Evolutionary conservation across 2,329 filamentous ascomycete species (phyloP).

Genomic region (Fusarium buxicola): DNA sequence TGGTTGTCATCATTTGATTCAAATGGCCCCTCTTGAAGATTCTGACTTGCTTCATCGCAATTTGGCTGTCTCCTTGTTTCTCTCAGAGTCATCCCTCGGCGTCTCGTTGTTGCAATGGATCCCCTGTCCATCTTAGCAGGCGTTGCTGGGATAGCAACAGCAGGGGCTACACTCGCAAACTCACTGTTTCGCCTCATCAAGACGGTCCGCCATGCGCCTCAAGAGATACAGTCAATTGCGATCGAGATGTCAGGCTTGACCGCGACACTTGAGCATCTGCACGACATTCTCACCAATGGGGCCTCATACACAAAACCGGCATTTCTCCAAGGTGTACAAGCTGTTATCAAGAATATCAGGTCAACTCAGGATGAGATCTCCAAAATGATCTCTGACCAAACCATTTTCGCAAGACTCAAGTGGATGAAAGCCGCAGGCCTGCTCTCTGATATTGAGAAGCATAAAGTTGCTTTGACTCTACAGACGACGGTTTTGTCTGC

Average conservation of each 20-base stretch:
- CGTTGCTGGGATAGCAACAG: slow-evolving; percentile 31
- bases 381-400: not conserved
- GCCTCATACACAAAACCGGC: not conserved
- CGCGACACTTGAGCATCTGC: slow-evolving; percentile 15
- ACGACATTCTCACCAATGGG: slow-evolving; percentile 9
- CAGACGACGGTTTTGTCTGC: slow-evolving; percentile 25
- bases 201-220: slow-evolving; percentile 12
- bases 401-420: not conserved
- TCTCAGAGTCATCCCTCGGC: not conserved
- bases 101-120: slow-evolving; percentile 10
- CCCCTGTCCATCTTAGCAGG: slow-evolving; percentile 29
- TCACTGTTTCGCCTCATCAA: slow-evolving; percentile 14
- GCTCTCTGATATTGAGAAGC: slow-evolving; percentile 30
- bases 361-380: slow-evolving; percentile 13
- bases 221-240: slow-evolving; percentile 9
- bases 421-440: slow-evolving; percentile 20
- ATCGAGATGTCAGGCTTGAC: slow-evolving; percentile 24
- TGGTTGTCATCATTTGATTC: not conserved
- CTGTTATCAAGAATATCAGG: slow-evolving; percentile 17
- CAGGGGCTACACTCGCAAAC: slow-evolving; percentile 23
- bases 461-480: slow-evolving; percentile 21
- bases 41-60: not conserved
- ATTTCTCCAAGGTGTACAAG: slow-evolving; percentile 1
- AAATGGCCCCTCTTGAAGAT: not conserved
- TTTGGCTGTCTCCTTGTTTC: not conserved